phyloP scores from a whole-genome alignment of 225 moss, liverwort and hornwort genomes.

The Polytrichum commune region DNA sequence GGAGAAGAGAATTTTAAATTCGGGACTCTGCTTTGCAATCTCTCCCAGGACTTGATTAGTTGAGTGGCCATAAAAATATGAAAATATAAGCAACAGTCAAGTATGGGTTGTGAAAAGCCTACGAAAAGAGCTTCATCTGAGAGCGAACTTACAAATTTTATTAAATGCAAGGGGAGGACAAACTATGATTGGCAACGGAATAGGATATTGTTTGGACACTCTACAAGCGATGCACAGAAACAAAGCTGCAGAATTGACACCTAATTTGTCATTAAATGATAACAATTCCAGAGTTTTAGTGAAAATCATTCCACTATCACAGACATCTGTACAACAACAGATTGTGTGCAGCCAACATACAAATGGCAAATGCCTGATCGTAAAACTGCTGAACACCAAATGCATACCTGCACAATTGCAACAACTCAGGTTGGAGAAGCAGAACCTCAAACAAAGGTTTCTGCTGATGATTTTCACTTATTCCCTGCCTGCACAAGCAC shows the following conservation, averaged over 20 bases:
- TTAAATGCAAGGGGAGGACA: not conserved
- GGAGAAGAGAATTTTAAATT: not conserved
- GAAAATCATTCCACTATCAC: too few species aligned
- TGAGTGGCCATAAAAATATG: not conserved
- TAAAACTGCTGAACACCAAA: not conserved
- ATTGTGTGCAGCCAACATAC: not conserved
- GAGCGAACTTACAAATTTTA: not conserved
- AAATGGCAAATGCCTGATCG: not conserved
- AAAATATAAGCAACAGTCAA: too few species aligned
- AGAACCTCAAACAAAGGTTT: constrained; percentile 57
- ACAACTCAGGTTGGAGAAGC: constrained; percentile 49
- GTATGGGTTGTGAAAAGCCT: not conserved
- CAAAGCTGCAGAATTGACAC: not conserved
- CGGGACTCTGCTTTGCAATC: too few species aligned
- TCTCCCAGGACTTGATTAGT: not conserved
- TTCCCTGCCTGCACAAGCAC: constrained; percentile 39
- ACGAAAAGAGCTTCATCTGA: not conserved
- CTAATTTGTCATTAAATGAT: too few species aligned
- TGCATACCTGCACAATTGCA: constrained; percentile 44
- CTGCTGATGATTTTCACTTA: constrained; percentile 24
- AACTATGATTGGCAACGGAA: too few species aligned
- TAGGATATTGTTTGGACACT: too few species aligned
- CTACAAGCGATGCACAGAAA: too few species aligned
- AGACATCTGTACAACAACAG: not conserved
- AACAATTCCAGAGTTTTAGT: too few species aligned